Percentiles rank a stretch among this genome's conserved stretches.
Conservation (phyloP, 1,284 basidiomycete genomes). For the Heliocybe sulcata region DNA sequence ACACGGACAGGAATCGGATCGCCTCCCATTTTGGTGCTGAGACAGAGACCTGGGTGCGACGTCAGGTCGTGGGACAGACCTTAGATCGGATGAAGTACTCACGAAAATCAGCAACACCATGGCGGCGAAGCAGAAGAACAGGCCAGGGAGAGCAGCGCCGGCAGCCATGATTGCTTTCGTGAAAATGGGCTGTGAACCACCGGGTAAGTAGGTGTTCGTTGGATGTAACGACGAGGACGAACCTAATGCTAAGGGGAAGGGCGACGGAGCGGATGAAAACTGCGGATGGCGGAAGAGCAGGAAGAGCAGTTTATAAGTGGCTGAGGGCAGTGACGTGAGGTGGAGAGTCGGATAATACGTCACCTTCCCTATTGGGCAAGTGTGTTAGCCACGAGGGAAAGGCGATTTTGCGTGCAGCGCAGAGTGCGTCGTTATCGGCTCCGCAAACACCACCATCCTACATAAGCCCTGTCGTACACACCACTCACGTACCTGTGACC, state of each 20-base stretch:
- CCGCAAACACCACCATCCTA: neutral
- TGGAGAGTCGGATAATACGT: neutral
- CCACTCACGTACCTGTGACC: neutral
- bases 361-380: neutral
- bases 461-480: neutral
- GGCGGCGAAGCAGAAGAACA: constrained; percentile 50
- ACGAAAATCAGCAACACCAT: constrained; percentile 65
- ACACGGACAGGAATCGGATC: constrained; percentile 54
- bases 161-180: constrained; percentile 22
- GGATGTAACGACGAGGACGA: neutral
- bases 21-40: constrained; percentile 68
- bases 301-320: neutral
- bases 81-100: constrained; percentile 16
- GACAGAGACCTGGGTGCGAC: constrained; percentile 41
- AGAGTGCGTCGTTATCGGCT: neutral
- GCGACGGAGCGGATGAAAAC: neutral
- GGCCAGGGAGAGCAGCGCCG: constrained; percentile 36
- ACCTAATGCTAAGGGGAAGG: neutral
- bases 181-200: neutral
- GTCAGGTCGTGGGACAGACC: neutral
- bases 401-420: neutral
- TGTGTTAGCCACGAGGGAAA: neutral
- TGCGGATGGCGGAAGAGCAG: neutral
- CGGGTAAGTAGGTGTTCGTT: neutral
- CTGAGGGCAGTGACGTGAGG: neutral